These are phyloP conservation scores for Plectosphaerella plurivora DNA, from an alignment of 2,329 filamentous ascomycete species.

Conservation along the genomic window DNA sequence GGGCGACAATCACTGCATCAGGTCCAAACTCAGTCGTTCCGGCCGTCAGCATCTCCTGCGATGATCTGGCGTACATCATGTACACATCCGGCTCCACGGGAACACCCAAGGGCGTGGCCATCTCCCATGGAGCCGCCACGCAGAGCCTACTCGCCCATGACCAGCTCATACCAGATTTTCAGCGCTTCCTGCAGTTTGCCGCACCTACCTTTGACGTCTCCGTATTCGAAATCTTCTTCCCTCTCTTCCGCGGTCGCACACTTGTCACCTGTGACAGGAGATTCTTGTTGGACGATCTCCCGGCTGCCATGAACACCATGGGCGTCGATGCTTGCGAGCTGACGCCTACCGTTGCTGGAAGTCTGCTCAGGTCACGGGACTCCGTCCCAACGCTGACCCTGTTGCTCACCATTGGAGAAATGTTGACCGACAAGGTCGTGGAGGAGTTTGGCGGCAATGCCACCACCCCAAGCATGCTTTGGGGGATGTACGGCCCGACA, in stretches of 20 bases:
- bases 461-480: slow-evolving; percentile 59
- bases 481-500: slow-evolving; percentile 93
- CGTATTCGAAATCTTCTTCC: slow-evolving; percentile 93
- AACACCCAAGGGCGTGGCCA: slow-evolving; percentile 78
- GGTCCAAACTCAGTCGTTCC: neutral
- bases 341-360: slow-evolving; percentile 81
- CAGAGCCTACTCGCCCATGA: slow-evolving; percentile 83
- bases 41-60: slow-evolving; percentile 12
- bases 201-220: slow-evolving; percentile 92
- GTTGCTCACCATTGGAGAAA: slow-evolving; percentile 86
- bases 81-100: slow-evolving; percentile 92
- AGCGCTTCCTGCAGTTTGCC: slow-evolving; percentile 84
- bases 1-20: slow-evolving; percentile 4
- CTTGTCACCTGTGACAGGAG: slow-evolving; percentile 67
- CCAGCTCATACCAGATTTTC: slow-evolving; percentile 68
- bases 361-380: slow-evolving; percentile 63
- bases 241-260: slow-evolving; percentile 68
- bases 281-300: slow-evolving; percentile 71
- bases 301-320: slow-evolving; percentile 58
- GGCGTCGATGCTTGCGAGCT: slow-evolving; percentile 80
- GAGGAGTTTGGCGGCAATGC: slow-evolving; percentile 68
- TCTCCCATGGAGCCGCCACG: slow-evolving; percentile 75
- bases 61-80: slow-evolving; percentile 77
- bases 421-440: slow-evolving; percentile 76
- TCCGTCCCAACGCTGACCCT: slow-evolving; percentile 65